Base-by-base conservation (phyloP, 1,139 yeast genomes). In the Wickerhamomyces sp. region DNA sequence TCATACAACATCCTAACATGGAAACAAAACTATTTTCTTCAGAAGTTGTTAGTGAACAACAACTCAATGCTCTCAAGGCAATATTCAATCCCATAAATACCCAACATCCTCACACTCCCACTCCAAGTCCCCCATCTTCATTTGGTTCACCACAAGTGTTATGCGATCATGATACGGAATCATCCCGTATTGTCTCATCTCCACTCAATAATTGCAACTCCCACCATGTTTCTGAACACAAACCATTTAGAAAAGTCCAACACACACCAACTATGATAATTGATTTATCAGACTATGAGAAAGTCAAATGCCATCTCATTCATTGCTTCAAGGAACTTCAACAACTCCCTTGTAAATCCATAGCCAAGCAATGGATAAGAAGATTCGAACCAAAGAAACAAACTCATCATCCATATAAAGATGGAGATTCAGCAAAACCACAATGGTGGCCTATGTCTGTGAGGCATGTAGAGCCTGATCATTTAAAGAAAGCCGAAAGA, bases 391-490 rank as follows among this genome's bases (percentile, higher is more conserved):
- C 93, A 2, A 71, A 66, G 48, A 85, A 85, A 55, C 90, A 84
- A 62, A 73, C 84, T 1, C 63, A 66, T 26, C 75, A 63, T 53
- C 93, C 93, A 0, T 85, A 85, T 60, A 83, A 79, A 47, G 56
- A 60, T 18, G 79, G 77, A 3, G 72, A 72, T 13, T 43, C 36
- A 1, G 56, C 78, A 10, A 76, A 69, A 51, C 93, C 93, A 0
- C 58, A 58, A 1, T 84, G 93, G 91, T 85, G 93, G 94, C 93
- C 93, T 0, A 37, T 37, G 0, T 45, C 53, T 15, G 77, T 82
- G 0, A 69, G 78, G 36, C 93, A 85, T 62, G 69, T 71, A 42
- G 93, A 85, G 56, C 93, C 93, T 0, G 93, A 85, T 60, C 90
- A 85, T 63, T 66, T 85, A 48, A 74, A 71, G 49, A 84, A 81